Conservation (phyloP, 2,329 filamentous ascomycete genomes). For the Bertia moriformis region DNA sequence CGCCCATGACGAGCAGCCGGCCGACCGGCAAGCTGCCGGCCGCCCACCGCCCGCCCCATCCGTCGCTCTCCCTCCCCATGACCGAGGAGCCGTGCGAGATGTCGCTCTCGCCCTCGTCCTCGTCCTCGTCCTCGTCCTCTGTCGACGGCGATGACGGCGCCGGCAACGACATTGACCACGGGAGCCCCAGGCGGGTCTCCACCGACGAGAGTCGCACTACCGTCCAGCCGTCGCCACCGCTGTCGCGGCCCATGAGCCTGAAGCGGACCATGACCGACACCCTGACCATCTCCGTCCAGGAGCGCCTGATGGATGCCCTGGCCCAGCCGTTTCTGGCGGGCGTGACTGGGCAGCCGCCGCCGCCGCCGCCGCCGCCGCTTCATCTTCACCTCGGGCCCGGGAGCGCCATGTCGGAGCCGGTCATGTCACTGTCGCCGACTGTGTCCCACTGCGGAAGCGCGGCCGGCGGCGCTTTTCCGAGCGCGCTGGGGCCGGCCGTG, state of each 20-base stretch:
- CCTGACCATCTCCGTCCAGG: slow-evolving; percentile 58
- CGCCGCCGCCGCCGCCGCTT: slow-evolving; percentile 9
- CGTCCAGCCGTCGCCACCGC: slow-evolving; percentile 33
- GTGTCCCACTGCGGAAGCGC: slow-evolving; percentile 23
- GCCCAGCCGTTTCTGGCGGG: slow-evolving; percentile 69
- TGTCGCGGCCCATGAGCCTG: slow-evolving; percentile 45
- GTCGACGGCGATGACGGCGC: too few relatives aligned
- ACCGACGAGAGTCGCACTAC: slow-evolving; percentile 40
- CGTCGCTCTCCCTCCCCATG: too few relatives aligned
- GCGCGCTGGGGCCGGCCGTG: slow-evolving; percentile 39
- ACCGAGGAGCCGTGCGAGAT: too few relatives aligned
- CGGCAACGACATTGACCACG: slow-evolving; percentile 25
- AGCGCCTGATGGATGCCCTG: slow-evolving; percentile 71
- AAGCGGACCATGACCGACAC: slow-evolving; percentile 88
- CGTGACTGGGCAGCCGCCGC: slow-evolving; percentile 26
- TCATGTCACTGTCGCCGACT: slow-evolving; percentile 24
- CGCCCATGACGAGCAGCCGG: slow-evolving; percentile 11
- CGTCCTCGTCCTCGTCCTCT: too few relatives aligned
- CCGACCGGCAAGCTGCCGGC: too few relatives aligned
- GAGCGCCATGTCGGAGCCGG: slow-evolving; percentile 17
- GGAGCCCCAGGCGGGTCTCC: slow-evolving; percentile 35
- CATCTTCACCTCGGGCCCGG: slow-evolving; percentile 7
- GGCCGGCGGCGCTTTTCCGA: slow-evolving; percentile 26
- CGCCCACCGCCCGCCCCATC: too few relatives aligned
- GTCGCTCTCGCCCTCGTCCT: too few relatives aligned